A percentile compares a stretch with the other conserved stretches of the same genome.
Evolutionary conservation across 495 filamentous ascomycete genomes (phyloP).

Genomic region (Penicillium daleae): DNA sequence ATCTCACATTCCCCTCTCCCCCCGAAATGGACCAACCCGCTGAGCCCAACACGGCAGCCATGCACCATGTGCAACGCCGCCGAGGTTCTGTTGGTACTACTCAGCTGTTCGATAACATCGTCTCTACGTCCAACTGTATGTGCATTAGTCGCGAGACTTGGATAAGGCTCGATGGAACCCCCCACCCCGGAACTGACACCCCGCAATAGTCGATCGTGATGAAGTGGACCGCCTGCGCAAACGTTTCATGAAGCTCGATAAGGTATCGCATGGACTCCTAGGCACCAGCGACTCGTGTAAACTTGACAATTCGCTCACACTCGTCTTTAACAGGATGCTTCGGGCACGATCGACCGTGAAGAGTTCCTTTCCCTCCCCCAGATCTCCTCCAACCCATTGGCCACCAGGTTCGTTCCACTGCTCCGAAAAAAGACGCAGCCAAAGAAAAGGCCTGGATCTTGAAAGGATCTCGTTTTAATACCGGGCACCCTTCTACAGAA

Average conservation of each 20-base stretch:
- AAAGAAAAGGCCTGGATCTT: background rate
- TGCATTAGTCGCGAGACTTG: constrained; percentile 12
- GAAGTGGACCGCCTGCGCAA: constrained; percentile 95
- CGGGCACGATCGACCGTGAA: constrained; percentile 96
- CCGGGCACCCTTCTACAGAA: constrained; percentile 54
- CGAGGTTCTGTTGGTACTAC: constrained; percentile 75
- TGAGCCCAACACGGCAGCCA: constrained; percentile 53
- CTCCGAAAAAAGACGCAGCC: background rate
- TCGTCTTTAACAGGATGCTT: constrained; percentile 72
- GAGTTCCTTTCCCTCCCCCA: constrained; percentile 97
- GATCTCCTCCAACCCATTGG: constrained; percentile 96
- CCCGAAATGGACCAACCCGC: constrained; percentile 40
- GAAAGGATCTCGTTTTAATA: background rate
- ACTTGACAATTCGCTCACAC: background rate
- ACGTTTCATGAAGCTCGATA: constrained; percentile 98
- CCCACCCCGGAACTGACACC: constrained; percentile 21
- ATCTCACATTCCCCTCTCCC: constrained; percentile 8
- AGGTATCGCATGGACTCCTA: constrained; percentile 56
- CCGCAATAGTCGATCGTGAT: constrained; percentile 81
- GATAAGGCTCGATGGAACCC: background rate
- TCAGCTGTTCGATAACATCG: constrained; percentile 90
- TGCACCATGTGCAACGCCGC: constrained; percentile 54
- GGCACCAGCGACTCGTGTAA: background rate
- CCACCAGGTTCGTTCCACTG: constrained; percentile 68
- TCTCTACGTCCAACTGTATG: constrained; percentile 94